Conservation (phyloP, 345 rosid species). For the Arabidopsis thaliana region TAIR10.1 NC_003071.7:11184001-11184500, state of each 20-base stretch:
- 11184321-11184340: constrained; percentile 67
- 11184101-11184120: constrained; percentile 29
- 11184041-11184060: constrained; percentile 42
- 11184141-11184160: constrained; percentile 39
- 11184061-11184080: constrained; percentile 39
- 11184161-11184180: background rate
- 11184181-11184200: background rate
- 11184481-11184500: background rate
- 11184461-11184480: too few relatives aligned
- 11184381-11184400: background rate
- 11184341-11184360: constrained; percentile 87
- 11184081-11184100: constrained; percentile 29
- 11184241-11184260: constrained; percentile 69
- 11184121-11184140: constrained; percentile 45
- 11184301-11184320: constrained; percentile 49
- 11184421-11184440: background rate
- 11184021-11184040: constrained; percentile 42
- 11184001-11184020: constrained; percentile 37
- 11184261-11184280: constrained; percentile 78
- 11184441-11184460: too few relatives aligned
- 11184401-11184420: background rate
- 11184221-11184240: constrained; percentile 56
- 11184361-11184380: constrained; percentile 79
- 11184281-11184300: constrained; percentile 54
- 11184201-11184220: constrained; percentile 60